A percentile compares a stretch with the other conserved stretches of the same genome.
phyloP scores from a whole-genome alignment of 768 basidiomycete species.

The Mycena filopes region DNA sequence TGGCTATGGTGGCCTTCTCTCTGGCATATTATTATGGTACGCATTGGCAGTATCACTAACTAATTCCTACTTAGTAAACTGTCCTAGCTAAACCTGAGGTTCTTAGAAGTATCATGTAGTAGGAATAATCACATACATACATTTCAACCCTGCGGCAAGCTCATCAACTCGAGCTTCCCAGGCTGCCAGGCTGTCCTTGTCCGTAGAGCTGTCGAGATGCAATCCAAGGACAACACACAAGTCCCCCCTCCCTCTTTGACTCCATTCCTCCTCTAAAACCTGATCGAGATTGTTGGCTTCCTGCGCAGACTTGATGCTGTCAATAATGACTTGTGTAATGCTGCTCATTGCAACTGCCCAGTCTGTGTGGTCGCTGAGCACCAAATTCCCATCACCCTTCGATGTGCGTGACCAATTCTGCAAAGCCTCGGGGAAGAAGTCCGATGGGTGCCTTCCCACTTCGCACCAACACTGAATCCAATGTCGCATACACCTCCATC shows the following conservation, averaged over 20 bases:
- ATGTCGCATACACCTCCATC: not conserved
- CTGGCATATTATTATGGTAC: no score
- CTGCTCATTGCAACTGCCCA: not conserved
- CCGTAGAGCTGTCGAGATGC: no score
- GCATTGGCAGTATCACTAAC: no score
- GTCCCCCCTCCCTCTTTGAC: not conserved
- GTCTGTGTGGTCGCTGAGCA: not conserved
- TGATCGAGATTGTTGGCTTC: not conserved
- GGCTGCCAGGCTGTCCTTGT: no score
- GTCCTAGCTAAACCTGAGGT: no score
- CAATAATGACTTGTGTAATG: not conserved
- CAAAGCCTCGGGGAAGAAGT: not conserved
- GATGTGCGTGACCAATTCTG: not conserved
- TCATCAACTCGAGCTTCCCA: no score
- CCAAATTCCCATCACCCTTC: not conserved
- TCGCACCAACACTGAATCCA: not conserved
- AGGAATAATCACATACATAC: no score
- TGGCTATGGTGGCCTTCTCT: no score
- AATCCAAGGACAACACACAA: not conserved
- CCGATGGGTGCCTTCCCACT: not conserved
- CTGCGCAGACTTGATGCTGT: not conserved
- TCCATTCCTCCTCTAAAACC: not conserved
- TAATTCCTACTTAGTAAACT: no score
- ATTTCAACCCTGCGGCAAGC: no score
- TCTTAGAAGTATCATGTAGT: no score